Base-by-base conservation (phyloP, 345 rosid species). In the Stellera chamaejasme region DNA sequence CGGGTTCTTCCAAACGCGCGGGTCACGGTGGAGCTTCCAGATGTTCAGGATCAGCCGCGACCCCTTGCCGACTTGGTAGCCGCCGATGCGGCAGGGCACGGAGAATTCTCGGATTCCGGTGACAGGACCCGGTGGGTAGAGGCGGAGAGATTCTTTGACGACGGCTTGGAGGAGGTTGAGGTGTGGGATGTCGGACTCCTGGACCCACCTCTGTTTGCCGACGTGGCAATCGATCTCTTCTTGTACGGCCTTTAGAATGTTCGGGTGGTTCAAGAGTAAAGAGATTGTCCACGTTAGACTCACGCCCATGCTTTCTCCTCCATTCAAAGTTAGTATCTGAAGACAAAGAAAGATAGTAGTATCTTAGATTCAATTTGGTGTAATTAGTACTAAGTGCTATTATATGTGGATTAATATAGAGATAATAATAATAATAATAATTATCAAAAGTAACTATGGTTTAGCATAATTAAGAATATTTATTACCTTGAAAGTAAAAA, bases 21-120 rank as follows among this genome's bases (percentile, higher is more conserved):
- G 84, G 63, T 83, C 90, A 13, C 81, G 65, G 2, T 83, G 90
- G 50, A 83, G 60, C 71, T 81, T 81, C 84, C 82, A 75, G 3
- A 83, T 66, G 75, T 83, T 81, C 19, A 73, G 56, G 3, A 83
- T 56, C 43, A 83, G 14, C 19, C 77, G 75, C 4, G 87, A 62
- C 54, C 84, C 87, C 66, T 75, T 83, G 2, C 69, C 64, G 48
- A 81, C 63, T 28, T 48, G 57, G 49, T 71, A 81, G 3, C 74
- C 79, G n/a, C 63, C 70, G 8, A 83, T 52, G 39, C 42, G 11
- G 47, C 87, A 78, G 55, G 73, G 81, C 55, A 69, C 81, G 62
- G 63, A 62, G 16, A 84, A 82, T 45, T 81, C 82, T 0, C 85
- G 75, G 25, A 62, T 56, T 3, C 80, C 82, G 10, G 87, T 75